Percentiles rank a stretch among this genome's conserved stretches.
phyloP scores from a whole-genome alignment of 768 basidiomycete species.

The Amanita thiersii region DNA sequence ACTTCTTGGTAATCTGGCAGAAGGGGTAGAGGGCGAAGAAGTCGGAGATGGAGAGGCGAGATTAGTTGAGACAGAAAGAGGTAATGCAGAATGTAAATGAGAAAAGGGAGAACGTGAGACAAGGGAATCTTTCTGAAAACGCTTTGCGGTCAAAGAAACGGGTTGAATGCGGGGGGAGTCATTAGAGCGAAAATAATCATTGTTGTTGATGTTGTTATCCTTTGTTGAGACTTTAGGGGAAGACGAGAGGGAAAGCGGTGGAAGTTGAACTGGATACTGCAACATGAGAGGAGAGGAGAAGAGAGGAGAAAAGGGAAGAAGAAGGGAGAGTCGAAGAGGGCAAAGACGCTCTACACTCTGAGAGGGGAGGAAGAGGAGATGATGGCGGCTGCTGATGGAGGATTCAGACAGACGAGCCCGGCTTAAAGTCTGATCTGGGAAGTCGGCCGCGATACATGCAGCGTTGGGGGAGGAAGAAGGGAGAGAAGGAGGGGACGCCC shows the following conservation, averaged over 20 bases:
- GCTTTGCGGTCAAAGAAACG: slow-evolving; percentile 24
- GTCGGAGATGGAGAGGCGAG: slow-evolving; percentile 16
- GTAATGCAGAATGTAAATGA: slow-evolving; percentile 11
- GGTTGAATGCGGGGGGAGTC: slow-evolving; percentile 20
- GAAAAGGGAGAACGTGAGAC: slow-evolving; percentile 16
- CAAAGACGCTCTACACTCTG: slow-evolving; percentile 16
- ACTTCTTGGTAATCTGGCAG: slow-evolving; percentile 27
- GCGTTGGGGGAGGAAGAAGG: slow-evolving; percentile 3
- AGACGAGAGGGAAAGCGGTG: slow-evolving; percentile 29
- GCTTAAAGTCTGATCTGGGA: slow-evolving; percentile 42
- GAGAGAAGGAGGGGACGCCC: slow-evolving; percentile 1
- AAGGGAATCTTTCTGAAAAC: slow-evolving; percentile 29
- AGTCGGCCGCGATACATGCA: slow-evolving; percentile 31
- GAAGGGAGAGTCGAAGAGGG: too few species aligned
- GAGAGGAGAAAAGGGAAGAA: slow-evolving; percentile 14
- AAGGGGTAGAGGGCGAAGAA: slow-evolving; percentile 27
- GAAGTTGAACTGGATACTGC: slow-evolving; percentile 44
- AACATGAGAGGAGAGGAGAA: slow-evolving; percentile 40
- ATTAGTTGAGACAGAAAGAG: slow-evolving; percentile 17
- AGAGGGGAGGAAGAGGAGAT: slow-evolving; percentile 20
- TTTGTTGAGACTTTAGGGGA: slow-evolving; percentile 24
- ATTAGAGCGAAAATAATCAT: slow-evolving; percentile 35
- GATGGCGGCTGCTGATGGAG: slow-evolving; percentile 15
- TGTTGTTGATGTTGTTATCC: slow-evolving; percentile 15
- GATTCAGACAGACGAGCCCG: slow-evolving; percentile 50